Base-by-base conservation (phyloP, 345 rosid genomes). In the Hibiscus mutabilis region DNA sequence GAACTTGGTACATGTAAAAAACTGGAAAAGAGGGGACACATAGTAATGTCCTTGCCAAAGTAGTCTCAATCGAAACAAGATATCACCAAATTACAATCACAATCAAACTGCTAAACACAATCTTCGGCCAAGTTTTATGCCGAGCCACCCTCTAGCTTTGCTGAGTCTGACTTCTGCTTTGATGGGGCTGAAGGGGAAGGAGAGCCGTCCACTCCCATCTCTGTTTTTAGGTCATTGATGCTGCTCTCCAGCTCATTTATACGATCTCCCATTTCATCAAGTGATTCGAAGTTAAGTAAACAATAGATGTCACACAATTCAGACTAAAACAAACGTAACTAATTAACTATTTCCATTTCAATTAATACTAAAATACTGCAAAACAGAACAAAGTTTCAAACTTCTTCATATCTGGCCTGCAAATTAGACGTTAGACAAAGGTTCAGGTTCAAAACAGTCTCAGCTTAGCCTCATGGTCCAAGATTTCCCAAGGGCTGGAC, bases 191-290 rank as follows among this genome's bases (percentile, higher is more conserved):
- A 67, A 15, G 91, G 85, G 42, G 91, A 84, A 35, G 90, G 91
- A 24, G 88, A 84, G 25, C 87, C 91, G 66, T 89, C 94, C 66
- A 87, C 83, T 18, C 89, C 94, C 88, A 87, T 82, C 74, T 85
- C 89, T 70, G 86, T 60, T 75, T 78, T 80, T 10, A 89, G 80
- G 58, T 86, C 90, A 27, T 86, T 82, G 72, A 89, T 84, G 85
- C 90, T 87, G 77, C 86, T 83, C 80, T 87, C 95, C 84, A 89
- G 74, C 73, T 89, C 90, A 49, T 87, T 81, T 75, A 87, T 86
- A 60, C 91, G 85, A 79, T 22, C 62, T 61, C 95, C 91, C 95
- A 89, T 89, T 60, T 89, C 95, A 79, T 89, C 95, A n/a, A 89
- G 95, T 87, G 80, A 78, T 61, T 66, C 10, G 77, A 52, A 76